Base-by-base conservation (phyloP, 2,329 filamentous ascomycete genomes). In the Colletotrichum godetiae region DNA sequence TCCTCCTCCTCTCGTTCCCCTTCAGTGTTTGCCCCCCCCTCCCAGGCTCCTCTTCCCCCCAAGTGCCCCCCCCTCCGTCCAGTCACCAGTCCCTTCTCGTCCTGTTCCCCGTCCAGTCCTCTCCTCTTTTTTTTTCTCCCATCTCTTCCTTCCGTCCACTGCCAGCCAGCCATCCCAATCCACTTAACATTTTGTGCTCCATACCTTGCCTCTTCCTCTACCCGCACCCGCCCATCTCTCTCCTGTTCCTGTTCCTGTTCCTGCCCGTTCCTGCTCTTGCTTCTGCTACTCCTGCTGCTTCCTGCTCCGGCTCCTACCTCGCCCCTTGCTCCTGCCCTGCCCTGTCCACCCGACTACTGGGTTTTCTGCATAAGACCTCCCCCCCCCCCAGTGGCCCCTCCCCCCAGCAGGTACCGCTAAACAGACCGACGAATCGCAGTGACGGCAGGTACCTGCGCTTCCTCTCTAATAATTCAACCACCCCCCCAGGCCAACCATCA, bases 401-500 rank as follows among this genome's bases (percentile, higher is more conserved):
- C 33, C 67, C 42, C 33, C 49, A 29, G 60, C 33, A 67, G 63
- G 63, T 67, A 71, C 68, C 35, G 24, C 33, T 12, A 35, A n/a
- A 52, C 46, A 61, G 19, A n/a, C 63, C 56, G 33, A 33, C 15
- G 5, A 29, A 55, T 55, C 49, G 68, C 46, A 46, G 31, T 29
- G 24, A 55, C 57, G 46, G 24, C 68, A 71, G 49, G 68, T 71
- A 71, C 68, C 63, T 60, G 56, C 56, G 42, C 57, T 49, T 22
- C 24, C 60, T 56, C 52, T 61, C 67, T 60, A 56, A 37, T 73
- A 70, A 60, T 73, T 70, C 70, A 59, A 73, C 67, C 42, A 49
- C 42, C 42, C 55, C 66, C 70, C 69, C 70, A 55, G 52, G 70
- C 53, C 70, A 57, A 68, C 73, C 65, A 75, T 75, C 74, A 75